These are phyloP conservation scores for Boletus fagicola DNA, from an alignment of 768 basidiomycete genomes.

Conservation along the genomic window DNA sequence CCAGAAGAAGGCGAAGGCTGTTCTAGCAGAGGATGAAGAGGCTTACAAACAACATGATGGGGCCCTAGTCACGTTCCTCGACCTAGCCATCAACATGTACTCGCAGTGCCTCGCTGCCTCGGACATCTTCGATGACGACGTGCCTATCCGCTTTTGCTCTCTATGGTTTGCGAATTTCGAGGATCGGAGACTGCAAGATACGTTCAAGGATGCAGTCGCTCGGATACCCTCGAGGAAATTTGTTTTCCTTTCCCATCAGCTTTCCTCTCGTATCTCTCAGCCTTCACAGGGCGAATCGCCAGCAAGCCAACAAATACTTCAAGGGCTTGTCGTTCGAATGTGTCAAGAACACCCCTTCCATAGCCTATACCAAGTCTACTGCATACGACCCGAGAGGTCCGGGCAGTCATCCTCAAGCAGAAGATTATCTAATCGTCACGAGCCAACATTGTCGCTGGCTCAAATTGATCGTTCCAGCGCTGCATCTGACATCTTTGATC, in stretches of 20 bases:
- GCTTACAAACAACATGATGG: slow-evolving; percentile 40
- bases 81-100: slow-evolving; percentile 82
- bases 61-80: slow-evolving; percentile 60
- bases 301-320: slow-evolving; percentile 57
- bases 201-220: slow-evolving; percentile 46
- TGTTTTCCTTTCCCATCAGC: slow-evolving; percentile 89
- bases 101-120: slow-evolving; percentile 69
- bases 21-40: slow-evolving; percentile 54
- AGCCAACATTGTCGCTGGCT: slow-evolving; percentile 34
- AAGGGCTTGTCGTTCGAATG: slow-evolving; percentile 67
- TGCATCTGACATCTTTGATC: slow-evolving; percentile 59
- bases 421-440: slow-evolving; percentile 48
- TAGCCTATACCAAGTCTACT: slow-evolving; percentile 85
- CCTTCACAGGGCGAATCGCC: slow-evolving; percentile 28
- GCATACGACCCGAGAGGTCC: slow-evolving; percentile 48
- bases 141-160: slow-evolving; percentile 78
- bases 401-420: slow-evolving; percentile 26
- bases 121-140: slow-evolving; percentile 73
- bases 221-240: slow-evolving; percentile 84
- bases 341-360: slow-evolving; percentile 93
- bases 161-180: slow-evolving; percentile 92
- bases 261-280: slow-evolving; percentile 81
- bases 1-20: slow-evolving; percentile 43
- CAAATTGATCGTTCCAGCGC: slow-evolving; percentile 63
- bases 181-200: slow-evolving; percentile 44